Percentiles rank a stretch among this genome's conserved stretches.
These are phyloP conservation scores for Chalciporus piperatus DNA, from an alignment of 768 basidiomycete genomes.

Conservation along the genomic window DNA sequence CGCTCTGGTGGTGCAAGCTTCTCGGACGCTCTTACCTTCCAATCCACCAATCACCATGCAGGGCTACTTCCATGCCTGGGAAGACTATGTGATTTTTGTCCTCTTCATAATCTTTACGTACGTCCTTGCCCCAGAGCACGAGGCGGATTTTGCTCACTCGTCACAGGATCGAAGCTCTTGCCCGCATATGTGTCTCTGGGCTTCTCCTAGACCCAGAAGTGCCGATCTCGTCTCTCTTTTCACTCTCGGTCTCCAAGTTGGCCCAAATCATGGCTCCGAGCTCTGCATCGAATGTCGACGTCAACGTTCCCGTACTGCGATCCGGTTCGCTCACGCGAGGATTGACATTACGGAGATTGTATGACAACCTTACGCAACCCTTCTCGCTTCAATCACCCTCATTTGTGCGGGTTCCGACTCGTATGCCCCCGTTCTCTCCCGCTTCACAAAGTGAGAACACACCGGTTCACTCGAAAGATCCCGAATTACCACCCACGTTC, in stretches of 20 bases:
- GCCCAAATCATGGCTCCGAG: slow-evolving; percentile 24
- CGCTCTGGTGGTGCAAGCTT: slow-evolving; percentile 78
- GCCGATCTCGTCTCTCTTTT: slow-evolving; percentile 48
- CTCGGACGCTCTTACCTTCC: slow-evolving; percentile 54
- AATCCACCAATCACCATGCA: slow-evolving; percentile 42
- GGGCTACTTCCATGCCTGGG: slow-evolving; percentile 89
- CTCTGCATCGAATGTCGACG: slow-evolving; percentile 27
- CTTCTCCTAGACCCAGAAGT: slow-evolving; percentile 84
- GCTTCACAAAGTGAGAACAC: neutral
- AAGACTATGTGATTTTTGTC: slow-evolving; percentile 80
- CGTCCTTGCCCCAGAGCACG: slow-evolving; percentile 27
- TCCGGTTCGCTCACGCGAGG: slow-evolving; percentile 42
- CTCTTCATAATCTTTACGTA: slow-evolving; percentile 87
- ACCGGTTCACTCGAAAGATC: slow-evolving; percentile 36
- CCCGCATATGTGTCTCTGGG: slow-evolving; percentile 87
- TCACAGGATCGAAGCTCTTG: slow-evolving; percentile 76
- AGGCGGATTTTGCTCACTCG: neutral
- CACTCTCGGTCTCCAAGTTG: slow-evolving; percentile 32
- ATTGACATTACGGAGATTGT: slow-evolving; percentile 43
- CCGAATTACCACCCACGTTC: slow-evolving; percentile 44
- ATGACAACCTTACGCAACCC: slow-evolving; percentile 48
- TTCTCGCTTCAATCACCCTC: slow-evolving; percentile 41
- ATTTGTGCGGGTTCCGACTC: slow-evolving; percentile 11
- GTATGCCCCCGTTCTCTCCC: slow-evolving; percentile 4
- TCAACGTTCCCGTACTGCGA: slow-evolving; percentile 20